Conservation (phyloP, 2,329 filamentous ascomycete species). For the Aspergillus glaucus region DNA sequence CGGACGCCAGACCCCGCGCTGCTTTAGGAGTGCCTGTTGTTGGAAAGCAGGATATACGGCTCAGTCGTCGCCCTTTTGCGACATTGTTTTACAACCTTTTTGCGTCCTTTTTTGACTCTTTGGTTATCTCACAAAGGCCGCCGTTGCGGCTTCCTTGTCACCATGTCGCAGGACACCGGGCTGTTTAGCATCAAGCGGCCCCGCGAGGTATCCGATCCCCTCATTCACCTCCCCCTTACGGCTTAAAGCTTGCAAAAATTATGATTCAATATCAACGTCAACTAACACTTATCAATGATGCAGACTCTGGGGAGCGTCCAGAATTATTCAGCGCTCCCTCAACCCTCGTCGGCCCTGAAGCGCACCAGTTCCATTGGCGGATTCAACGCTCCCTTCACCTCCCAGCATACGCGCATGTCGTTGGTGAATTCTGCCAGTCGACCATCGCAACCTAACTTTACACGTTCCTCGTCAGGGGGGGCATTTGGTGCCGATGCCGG, state of each 20-base stretch:
- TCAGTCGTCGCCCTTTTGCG: neutral
- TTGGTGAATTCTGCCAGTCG: constrained; percentile 79
- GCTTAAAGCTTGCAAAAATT: neutral
- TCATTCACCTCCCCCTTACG: neutral
- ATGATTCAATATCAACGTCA: constrained; percentile 2
- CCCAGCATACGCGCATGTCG: constrained; percentile 73
- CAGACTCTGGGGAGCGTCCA: constrained; percentile 78
- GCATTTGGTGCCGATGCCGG: constrained; percentile 72
- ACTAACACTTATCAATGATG: constrained; percentile 13
- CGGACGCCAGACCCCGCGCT: constrained; percentile 10
- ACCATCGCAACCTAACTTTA: constrained; percentile 80
- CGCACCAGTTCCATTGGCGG: constrained; percentile 73
- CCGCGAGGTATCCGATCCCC: constrained; percentile 63
- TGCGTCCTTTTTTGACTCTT: neutral
- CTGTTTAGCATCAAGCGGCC: constrained; percentile 88
- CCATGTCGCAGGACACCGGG: constrained; percentile 80
- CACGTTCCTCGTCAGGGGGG: constrained; percentile 68
- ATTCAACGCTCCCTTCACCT: constrained; percentile 57
- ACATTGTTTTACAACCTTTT: neutral
- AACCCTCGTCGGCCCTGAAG: constrained; percentile 90
- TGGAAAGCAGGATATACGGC: neutral
- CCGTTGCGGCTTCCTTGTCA: constrained; percentile 28
- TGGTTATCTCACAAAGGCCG: constrained; percentile 9
- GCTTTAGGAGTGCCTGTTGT: constrained; percentile 8
- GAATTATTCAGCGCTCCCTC: constrained; percentile 77